Base-by-base conservation (phyloP, 768 basidiomycete species). In the Suillus tomentosus region DNA sequence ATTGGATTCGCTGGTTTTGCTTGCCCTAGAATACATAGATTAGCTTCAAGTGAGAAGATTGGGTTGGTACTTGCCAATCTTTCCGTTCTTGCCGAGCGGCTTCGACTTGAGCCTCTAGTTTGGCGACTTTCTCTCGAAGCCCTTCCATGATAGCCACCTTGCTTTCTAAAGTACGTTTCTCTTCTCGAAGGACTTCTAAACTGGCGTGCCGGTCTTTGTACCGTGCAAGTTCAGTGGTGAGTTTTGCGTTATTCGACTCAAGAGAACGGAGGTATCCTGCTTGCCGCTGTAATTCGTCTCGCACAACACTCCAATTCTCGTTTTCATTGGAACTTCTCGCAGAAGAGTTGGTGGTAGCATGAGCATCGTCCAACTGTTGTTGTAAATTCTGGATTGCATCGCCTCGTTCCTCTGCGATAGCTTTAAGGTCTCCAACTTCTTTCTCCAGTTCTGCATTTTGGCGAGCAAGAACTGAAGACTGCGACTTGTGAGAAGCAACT, bases 141-240 rank as follows among this genome's bases (percentile, higher is more conserved):
- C 82, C 82, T 22, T 90, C 87, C 43, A 83, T 73, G 2, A 77
- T 77, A 15, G 67, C 69, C 9, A 87, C 74, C 67, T 83, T 87
- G 17, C 77, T 73, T 70, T 91, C 85, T 51, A 94, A 73, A 0
- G 81, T 80, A 6, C 86, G 80, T 66, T 92, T 92, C 75, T 94
- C 89, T 71, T 94, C 92, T 39, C 83, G 79, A 42, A 94, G 71
- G 3, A 94, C 87, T 64, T 91, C 90, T 3, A 90, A 76, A 66
- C 84, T 87, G 8, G 80, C 75, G n/a, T 87, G 79, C 1, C 83
- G 79, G 65, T 86, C 86, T 40, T 84, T 80, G 17, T 91, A 79
- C 13, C 79, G 67, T 7, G 73, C 73, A 17, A 92, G 68, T 68
- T 94, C 90, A 0, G 80, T 70, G 3, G 72, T 80, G 61, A 91